Evolutionary conservation across 495 filamentous ascomycete species (phyloP), one percentile per base, ranked within the genome.

Genomic region (Glonium stellatum): DNA sequence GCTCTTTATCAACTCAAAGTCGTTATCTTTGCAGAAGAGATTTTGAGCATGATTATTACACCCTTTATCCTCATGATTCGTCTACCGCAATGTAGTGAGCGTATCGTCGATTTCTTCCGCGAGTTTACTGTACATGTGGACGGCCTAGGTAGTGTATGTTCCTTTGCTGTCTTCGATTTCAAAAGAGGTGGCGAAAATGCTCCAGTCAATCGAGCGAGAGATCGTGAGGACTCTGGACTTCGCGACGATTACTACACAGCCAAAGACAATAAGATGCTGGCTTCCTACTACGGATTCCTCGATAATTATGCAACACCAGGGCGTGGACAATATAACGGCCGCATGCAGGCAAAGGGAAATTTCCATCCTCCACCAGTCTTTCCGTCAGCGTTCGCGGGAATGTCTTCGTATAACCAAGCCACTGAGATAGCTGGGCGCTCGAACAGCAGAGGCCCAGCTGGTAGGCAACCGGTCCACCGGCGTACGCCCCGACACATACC

Each of bases 91-190:
- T 92, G 87, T 74, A 90, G 87, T 71, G 95, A 97, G 67, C 88
- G 89, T 55, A 83, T 97, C 59, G 87, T 98, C 53, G 93, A 98
- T 69, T 98, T 98, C 74, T 97, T 98, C 75, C 83, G 93, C 15
- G 93, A 98, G 69, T 97, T 96, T 67, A 96, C 93, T 1, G 84
- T 98, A 19, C 92, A 97, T 66, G 90, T 98, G 11, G 95, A 98
- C 74, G 93, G 93, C 0, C 80, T 98, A 58, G 93, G 93, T 37
- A 90, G 95, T 68, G 88, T 97, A 19, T 98, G 93, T 71, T 95
- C 89, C 13, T 97, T 96, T 74, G 93, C 92, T 19, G 89, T 96
- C n/a, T 98, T 98, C 64, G 88, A 96, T 63, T 98, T 97, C 77
- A 89, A 96, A 71, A 92, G 87, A 67, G 88, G 85, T 25, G 76